phyloP scores from a whole-genome alignment of 495 filamentous ascomycete genomes.

The Parachaetomium inaequale region DNA sequence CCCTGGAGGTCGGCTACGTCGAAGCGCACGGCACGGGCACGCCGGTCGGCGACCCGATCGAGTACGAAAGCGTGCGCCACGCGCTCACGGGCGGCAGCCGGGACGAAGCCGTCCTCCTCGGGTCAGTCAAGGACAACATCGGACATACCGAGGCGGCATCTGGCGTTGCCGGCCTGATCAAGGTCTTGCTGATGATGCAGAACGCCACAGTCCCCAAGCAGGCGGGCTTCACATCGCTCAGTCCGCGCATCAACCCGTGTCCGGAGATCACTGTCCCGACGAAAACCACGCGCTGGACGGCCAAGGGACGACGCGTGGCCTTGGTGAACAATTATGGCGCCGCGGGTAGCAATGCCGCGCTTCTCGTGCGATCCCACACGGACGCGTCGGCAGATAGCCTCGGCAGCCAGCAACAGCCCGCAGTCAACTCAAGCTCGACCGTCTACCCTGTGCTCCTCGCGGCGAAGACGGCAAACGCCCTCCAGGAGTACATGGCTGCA shows the following conservation, averaged over 20 bases:
- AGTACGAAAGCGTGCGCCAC: constrained; percentile 29
- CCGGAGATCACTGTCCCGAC: too few relatives aligned
- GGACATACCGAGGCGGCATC: constrained; percentile 52
- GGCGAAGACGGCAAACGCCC: too few relatives aligned
- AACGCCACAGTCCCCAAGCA: constrained; percentile 41
- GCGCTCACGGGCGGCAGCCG: constrained; percentile 29
- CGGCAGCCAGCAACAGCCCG: too few relatives aligned
- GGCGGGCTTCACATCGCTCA: constrained; percentile 40
- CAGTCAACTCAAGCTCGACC: too few relatives aligned
- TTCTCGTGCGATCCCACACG: constrained; percentile 15
- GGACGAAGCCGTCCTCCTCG: constrained; percentile 41
- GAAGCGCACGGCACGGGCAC: constrained; percentile 35
- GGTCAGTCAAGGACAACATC: constrained; percentile 56
- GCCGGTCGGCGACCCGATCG: constrained; percentile 35
- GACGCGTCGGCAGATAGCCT: too few relatives aligned
- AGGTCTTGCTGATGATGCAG: constrained; percentile 47
- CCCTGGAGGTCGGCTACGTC: constrained; percentile 36
- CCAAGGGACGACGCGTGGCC: constrained; percentile 37
- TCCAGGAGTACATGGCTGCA: too few relatives aligned
- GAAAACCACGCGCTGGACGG: constrained; percentile 49
- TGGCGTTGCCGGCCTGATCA: constrained; percentile 53
- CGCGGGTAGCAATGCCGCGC: constrained; percentile 46
- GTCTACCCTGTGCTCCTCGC: too few relatives aligned
- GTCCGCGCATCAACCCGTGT: too few relatives aligned
- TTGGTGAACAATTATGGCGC: constrained; percentile 55